Base-by-base conservation (phyloP, 2,329 filamentous ascomycete genomes). In the Alternaria atra region DNA sequence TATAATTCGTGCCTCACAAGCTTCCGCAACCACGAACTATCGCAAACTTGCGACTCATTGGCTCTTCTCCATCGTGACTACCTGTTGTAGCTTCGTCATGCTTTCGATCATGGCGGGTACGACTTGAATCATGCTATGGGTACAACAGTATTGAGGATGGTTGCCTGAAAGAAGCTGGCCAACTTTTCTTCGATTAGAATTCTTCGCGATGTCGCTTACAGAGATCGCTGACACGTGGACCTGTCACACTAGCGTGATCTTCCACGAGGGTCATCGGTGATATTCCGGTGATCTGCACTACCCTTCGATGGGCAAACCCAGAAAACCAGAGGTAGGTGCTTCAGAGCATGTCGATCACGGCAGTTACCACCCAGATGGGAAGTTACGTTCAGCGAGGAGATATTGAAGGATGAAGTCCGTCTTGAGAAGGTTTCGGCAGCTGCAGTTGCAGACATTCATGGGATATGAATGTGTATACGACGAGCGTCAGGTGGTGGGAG, bases 271-370 rank as follows among this genome's bases (percentile, higher is more conserved):
- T 40, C 17, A 5, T 42, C 57, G 55, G 55, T 54, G 55, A 52
- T 58, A 58, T 43, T 29, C 48, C 50, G 50, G 50, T 46, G 55
- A 58, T 58, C 55, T 44, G 25, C 55, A 17, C 25, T 53, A 46
- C 55, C 48, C 48, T 43, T 46, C 13, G 23, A 44, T 52, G 47
- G 55, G 29, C 13, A n/a, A 29, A 43, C 30, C 32, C 20, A 20
- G n/a, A 27, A 39, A 44, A 15, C 30, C 39, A 43, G 29, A 27
- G 30, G 55, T 44, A 30, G 43, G 55, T 58, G 48, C 47, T 52
- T 46, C 47, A 52, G 23, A 15, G n/a, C 12, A 27, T 53, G 55
- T 58, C 32, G 55, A 53, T 58, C 54, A 42, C 17, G 27, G 25
- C 27, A 52, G 27, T 51, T 47, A 42, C 35, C 43, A 53, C 8